Percentiles rank a stretch among this genome's conserved stretches.
phyloP scores from a whole-genome alignment of 2,329 filamentous ascomycete genomes.

The Pseudogymnoascus sp. region DNA sequence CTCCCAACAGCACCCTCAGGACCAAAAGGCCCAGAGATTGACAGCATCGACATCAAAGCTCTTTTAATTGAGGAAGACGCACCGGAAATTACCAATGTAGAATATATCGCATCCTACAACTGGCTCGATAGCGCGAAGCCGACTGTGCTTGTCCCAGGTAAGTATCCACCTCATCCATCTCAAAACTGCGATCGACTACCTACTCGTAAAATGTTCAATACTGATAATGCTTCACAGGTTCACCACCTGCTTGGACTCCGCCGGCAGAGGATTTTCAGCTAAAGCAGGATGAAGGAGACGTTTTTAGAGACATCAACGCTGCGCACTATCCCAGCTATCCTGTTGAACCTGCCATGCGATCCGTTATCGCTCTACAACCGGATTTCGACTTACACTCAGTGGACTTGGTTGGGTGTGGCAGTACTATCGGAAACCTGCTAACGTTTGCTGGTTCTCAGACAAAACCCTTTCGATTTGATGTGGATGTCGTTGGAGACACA shows the following conservation, averaged over 20 bases:
- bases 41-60: conserved; percentile 15
- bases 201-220: neutral
- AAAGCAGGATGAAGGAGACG: conserved; percentile 36
- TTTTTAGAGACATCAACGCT: conserved; percentile 39
- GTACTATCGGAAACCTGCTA: conserved; percentile 54
- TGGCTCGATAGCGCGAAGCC: conserved; percentile 35
- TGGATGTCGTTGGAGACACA: conserved; percentile 48
- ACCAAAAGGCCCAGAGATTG: conserved; percentile 15
- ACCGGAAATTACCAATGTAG: conserved; percentile 32
- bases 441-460: conserved; percentile 43
- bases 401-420: conserved; percentile 54
- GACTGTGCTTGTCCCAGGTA: conserved; percentile 41
- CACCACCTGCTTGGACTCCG: conserved; percentile 45
- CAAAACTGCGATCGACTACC: conserved; percentile 9
- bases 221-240: conserved; percentile 31
- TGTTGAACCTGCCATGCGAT: conserved; percentile 35
- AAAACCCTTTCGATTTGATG: conserved; percentile 49
- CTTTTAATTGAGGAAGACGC: conserved; percentile 19
- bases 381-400: conserved; percentile 31
- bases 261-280: conserved; percentile 29
- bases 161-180: conserved; percentile 12
- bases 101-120: conserved; percentile 45
- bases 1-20: neutral
- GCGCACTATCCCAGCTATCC: conserved; percentile 34
- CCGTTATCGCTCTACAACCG: conserved; percentile 33